A percentile compares a stretch with the other conserved stretches of the same genome.
Conservation (phyloP, 768 basidiomycete species). For the Chalciporus sphaerocephalus region DNA sequence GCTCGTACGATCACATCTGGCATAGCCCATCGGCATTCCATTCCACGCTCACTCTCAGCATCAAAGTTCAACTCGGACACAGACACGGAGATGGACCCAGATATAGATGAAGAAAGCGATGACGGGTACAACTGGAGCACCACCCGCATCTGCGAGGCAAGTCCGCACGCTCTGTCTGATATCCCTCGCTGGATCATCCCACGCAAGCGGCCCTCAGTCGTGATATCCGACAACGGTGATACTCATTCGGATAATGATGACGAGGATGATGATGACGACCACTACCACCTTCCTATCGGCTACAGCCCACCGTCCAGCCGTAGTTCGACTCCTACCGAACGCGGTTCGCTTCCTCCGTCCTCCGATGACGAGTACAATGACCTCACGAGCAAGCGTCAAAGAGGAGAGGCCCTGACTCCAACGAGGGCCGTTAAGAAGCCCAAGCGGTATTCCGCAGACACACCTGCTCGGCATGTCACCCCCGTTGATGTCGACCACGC, state of each 20-base stretch:
- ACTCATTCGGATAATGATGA: background rate
- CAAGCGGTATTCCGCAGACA: slow-evolving; percentile 11
- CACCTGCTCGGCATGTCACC: slow-evolving; percentile 1
- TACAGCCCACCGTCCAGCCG: background rate
- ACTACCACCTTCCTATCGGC: background rate
- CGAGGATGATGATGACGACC: background rate
- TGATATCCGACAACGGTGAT: background rate
- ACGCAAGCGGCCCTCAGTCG: slow-evolving; percentile 20
- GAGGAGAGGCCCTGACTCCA: slow-evolving; percentile 2
- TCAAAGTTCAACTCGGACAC: slow-evolving; percentile 6
- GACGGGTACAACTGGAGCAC: slow-evolving; percentile 12
- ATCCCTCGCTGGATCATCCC: slow-evolving; percentile 18
- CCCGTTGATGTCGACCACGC: background rate
- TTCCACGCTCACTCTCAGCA: background rate
- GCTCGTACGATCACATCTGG: background rate
- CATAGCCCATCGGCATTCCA: background rate
- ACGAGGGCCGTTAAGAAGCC: slow-evolving; percentile 10
- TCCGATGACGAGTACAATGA: slow-evolving; percentile 6
- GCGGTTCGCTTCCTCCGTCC: background rate
- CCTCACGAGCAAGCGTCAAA: slow-evolving; percentile 19
- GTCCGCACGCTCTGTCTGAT: slow-evolving; percentile 3
- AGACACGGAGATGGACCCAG: slow-evolving; percentile 12
- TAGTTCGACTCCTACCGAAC: background rate
- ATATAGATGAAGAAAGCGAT: slow-evolving; percentile 16
- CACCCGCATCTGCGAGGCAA: slow-evolving; percentile 3